Percentiles rank a stretch among this genome's conserved stretches.
Evolutionary conservation across 805 yeast genomes (phyloP).

Genomic region (Saccharomyces eubayanus): DNA sequence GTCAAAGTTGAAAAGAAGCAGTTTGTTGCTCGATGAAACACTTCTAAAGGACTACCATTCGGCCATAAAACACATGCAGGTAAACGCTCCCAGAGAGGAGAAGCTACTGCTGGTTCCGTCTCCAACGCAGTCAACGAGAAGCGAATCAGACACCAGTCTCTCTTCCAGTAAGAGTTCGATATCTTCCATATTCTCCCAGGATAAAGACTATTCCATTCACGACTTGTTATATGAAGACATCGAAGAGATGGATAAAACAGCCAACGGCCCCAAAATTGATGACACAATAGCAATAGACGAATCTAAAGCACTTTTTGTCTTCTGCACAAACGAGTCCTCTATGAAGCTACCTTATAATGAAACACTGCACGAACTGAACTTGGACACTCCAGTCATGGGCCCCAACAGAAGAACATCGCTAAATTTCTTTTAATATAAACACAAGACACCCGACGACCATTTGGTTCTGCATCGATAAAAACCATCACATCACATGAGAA

Average conservation of each 20-base stretch:
- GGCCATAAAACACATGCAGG: conserved; percentile 12
- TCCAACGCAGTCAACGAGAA: not conserved
- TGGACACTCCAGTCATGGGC: not conserved
- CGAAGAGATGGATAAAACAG: conserved; percentile 3
- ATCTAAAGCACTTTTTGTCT: conserved; percentile 3
- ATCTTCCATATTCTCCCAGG: conserved; percentile 5
- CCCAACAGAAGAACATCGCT: conserved; percentile 2
- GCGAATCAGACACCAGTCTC: not conserved
- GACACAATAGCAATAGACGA: not conserved
- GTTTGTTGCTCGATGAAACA: conserved; percentile 21
- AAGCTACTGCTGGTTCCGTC: not conserved
- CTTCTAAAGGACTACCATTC: conserved; percentile 23
- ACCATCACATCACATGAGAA: not conserved
- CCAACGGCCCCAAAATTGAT: not conserved
- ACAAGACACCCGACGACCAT: not conserved
- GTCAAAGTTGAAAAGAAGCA: conserved; percentile 17
- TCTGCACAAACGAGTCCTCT: not conserved
- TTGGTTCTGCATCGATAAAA: not conserved
- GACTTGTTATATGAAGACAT: conserved; percentile 21
- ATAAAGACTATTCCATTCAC: conserved; percentile 11
- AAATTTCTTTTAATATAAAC: not conserved
- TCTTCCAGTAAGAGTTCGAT: not conserved
- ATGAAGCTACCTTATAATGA: not conserved
- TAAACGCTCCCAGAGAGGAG: not conserved
- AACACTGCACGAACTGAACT: not conserved